Percentiles rank a stretch among this genome's conserved stretches.
Evolutionary conservation across 2,329 filamentous ascomycete genomes (phyloP).

Genomic region (Penicillium frequentans): DNA sequence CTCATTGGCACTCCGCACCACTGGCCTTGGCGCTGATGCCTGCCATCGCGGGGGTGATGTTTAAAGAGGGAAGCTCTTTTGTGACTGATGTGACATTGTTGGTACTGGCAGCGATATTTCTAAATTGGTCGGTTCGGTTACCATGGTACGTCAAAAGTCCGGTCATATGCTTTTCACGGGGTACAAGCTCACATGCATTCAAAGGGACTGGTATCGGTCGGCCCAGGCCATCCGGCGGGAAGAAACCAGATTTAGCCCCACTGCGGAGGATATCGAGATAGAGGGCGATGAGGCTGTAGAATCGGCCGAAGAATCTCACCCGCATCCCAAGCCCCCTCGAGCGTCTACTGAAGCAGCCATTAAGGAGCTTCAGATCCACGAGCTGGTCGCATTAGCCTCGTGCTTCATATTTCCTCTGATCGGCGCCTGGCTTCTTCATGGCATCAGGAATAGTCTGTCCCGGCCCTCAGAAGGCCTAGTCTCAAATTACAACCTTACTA

Average conservation of each 20-base stretch:
- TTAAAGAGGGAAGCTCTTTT: slow-evolving; percentile 78
- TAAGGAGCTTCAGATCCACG: slow-evolving; percentile 70
- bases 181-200: neutral
- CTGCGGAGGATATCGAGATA: slow-evolving; percentile 17
- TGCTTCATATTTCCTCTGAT: slow-evolving; percentile 78
- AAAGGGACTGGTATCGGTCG: slow-evolving; percentile 71
- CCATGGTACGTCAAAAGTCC: slow-evolving; percentile 66
- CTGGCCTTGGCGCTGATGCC: slow-evolving; percentile 81
- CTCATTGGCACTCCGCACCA: slow-evolving; percentile 76
- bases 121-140: slow-evolving; percentile 88
- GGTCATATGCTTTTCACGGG: slow-evolving; percentile 1
- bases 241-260: slow-evolving; percentile 21
- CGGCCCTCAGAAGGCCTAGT: slow-evolving; percentile 82
- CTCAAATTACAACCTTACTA: slow-evolving; percentile 87
- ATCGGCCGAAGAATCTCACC: slow-evolving; percentile 3
- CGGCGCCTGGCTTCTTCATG: slow-evolving; percentile 81
- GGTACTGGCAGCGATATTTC: slow-evolving; percentile 75
- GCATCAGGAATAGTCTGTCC: slow-evolving; percentile 76
- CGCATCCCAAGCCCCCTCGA: slow-evolving; percentile 4
- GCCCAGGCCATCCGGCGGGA: slow-evolving; percentile 63
- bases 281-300: slow-evolving; percentile 22
- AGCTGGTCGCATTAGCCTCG: slow-evolving; percentile 69
- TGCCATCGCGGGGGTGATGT: slow-evolving; percentile 79
- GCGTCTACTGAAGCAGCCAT: slow-evolving; percentile 41
- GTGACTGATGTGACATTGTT: slow-evolving; percentile 84